Percentiles rank a stretch among this genome's conserved stretches.
These are phyloP conservation scores for Dalechampia spathulata DNA, from an alignment of 441 rosid species.

Conservation along the genomic window DNA sequence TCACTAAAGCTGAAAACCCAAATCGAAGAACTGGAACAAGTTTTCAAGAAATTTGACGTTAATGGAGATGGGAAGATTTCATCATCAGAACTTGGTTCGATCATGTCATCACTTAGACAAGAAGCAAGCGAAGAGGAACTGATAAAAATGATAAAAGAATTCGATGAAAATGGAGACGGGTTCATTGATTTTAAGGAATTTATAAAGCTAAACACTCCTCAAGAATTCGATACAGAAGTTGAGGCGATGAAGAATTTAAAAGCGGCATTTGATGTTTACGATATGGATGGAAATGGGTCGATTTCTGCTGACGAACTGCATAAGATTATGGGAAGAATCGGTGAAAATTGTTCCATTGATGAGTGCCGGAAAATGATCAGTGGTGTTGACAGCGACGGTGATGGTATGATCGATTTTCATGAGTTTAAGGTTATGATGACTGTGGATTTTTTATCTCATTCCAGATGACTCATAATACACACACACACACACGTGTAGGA, in stretches of 20 bases:
- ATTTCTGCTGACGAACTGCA: conserved; percentile 77
- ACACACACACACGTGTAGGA: too few relatives aligned
- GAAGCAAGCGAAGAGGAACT: conserved; percentile 57
- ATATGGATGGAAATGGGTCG: conserved; percentile 79
- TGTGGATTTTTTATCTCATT: too few relatives aligned
- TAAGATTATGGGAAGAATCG: conserved; percentile 58
- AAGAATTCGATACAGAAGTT: conserved; percentile 57
- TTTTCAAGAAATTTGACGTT: conserved; percentile 72
- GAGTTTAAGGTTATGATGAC: conserved; percentile 96
- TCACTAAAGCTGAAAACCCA: too few relatives aligned
- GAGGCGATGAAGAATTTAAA: conserved; percentile 58
- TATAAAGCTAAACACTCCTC: conserved; percentile 73
- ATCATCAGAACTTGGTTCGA: conserved; percentile 61
- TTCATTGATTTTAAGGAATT: conserved; percentile 74
- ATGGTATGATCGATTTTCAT: conserved; percentile 76
- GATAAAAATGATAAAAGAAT: conserved; percentile 52
- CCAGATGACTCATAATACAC: too few relatives aligned
- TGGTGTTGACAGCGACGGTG: conserved; percentile 83
- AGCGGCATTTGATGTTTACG: conserved; percentile 80
- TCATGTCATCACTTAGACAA: conserved; percentile 67
- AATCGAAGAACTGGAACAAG: conserved; percentile 50
- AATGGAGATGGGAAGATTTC: conserved; percentile 98
- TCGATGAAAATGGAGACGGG: conserved; percentile 76
- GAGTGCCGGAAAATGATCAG: conserved; percentile 82
- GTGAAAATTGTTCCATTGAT: conserved; percentile 61